Evolutionary conservation across 2,329 filamentous ascomycete species (phyloP).

Genomic region (Ceratocystis ficicola): DNA sequence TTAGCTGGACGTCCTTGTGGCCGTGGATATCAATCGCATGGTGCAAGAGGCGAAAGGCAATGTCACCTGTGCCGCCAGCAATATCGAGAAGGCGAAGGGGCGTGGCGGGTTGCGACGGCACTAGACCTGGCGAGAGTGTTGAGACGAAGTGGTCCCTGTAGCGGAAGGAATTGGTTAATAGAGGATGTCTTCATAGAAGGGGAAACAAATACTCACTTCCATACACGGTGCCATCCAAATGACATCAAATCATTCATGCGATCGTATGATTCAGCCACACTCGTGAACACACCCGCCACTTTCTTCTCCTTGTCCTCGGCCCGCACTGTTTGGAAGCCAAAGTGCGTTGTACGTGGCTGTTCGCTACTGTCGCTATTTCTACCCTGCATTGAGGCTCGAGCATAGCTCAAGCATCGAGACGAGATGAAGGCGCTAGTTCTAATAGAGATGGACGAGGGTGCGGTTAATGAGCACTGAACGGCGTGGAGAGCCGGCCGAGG

Average conservation of each 20-base stretch:
- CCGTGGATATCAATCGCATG: conserved; percentile 70
- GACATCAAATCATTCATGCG: conserved; percentile 99
- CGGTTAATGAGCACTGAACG: conserved; percentile 12
- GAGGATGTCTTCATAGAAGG: conserved; percentile 5
- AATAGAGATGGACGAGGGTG: background rate
- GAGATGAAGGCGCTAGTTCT: conserved; percentile 17
- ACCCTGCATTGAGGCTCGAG: conserved; percentile 13
- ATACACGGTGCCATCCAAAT: conserved; percentile 86
- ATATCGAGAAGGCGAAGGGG: conserved; percentile 79
- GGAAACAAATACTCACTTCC: conserved; percentile 50
- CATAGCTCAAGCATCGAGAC: conserved; percentile 19
- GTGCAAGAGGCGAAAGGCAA: conserved; percentile 90
- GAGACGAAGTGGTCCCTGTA: conserved; percentile 77
- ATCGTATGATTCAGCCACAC: conserved; percentile 87
- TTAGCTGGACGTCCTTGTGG: conserved; percentile 66
- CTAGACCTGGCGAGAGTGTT: conserved; percentile 69
- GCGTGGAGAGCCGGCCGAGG: conserved; percentile 19
- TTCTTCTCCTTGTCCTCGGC: conserved; percentile 59
- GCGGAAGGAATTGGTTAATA: background rate
- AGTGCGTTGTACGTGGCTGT: conserved; percentile 51
- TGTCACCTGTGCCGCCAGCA: conserved; percentile 92
- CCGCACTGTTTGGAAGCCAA: conserved; percentile 76
- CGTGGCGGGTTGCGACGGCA: conserved; percentile 34
- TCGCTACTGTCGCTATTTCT: background rate
- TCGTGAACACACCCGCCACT: conserved; percentile 86